Evolutionary conservation across 2,329 filamentous ascomycete genomes (phyloP).

Genomic region (Drechslerella stenobrocha): DNA sequence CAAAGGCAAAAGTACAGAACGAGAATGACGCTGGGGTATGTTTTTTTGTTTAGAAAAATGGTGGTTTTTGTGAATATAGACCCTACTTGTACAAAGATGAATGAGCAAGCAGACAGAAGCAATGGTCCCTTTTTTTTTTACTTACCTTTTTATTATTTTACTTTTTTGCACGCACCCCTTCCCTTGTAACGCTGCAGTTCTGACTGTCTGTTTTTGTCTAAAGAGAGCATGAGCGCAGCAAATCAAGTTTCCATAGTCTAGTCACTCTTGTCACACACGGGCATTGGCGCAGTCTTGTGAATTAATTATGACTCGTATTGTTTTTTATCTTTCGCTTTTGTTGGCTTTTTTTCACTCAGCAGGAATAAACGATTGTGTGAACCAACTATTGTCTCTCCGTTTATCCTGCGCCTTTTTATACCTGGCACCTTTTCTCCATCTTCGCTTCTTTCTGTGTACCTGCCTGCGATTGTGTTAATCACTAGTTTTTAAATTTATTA

Average conservation of each 20-base stretch:
- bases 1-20: constrained; percentile 16
- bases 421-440: no score
- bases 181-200: constrained; percentile 44
- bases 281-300: constrained; percentile 48
- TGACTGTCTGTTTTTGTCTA: constrained; percentile 24
- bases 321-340: neutral
- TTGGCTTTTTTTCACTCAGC: neutral
- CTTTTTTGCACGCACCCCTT: constrained; percentile 8
- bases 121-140: constrained; percentile 4
- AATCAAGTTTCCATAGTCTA: constrained; percentile 36
- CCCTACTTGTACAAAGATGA: constrained; percentile 7
- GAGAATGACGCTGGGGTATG: neutral
- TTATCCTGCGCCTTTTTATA: no score
- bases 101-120: constrained; percentile 2
- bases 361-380: neutral
- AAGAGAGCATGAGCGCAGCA: constrained; percentile 42
- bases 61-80: constrained; percentile 9
- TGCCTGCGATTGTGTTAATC: no score
- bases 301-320: constrained; percentile 27
- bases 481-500: no score
- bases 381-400: neutral
- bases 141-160: constrained; percentile 32
- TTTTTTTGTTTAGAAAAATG: constrained; percentile 2
- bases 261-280: constrained; percentile 30
- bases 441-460: no score